phyloP scores from a whole-genome alignment of 345 rosid genomes.

The Mangifera indica region DNA sequence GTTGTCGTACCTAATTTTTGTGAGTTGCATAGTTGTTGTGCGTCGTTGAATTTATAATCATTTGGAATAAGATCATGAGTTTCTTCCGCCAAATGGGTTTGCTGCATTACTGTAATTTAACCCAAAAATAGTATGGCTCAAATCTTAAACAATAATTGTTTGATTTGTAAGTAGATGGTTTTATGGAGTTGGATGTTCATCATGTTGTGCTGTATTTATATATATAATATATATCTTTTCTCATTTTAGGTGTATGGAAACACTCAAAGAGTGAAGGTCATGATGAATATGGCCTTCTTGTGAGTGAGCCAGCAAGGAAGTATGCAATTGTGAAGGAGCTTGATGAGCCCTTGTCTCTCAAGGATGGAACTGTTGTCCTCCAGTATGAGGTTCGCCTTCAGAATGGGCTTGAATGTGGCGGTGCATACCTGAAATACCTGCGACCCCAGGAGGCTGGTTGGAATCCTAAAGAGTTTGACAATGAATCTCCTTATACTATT shows the following conservation, averaged over 20 bases:
- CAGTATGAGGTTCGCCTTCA: constrained; percentile 79
- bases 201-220: constrained; percentile 8
- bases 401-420: constrained; percentile 87
- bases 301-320: constrained; percentile 70
- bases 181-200: background rate
- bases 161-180: background rate
- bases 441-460: constrained; percentile 81
- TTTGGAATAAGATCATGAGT: no score
- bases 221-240: no score
- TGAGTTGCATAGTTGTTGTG: no score
- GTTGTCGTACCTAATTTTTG: no score
- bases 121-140: background rate
- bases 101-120: no score
- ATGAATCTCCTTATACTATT: constrained; percentile 73
- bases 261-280: constrained; percentile 82
- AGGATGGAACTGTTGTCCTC: constrained; percentile 69
- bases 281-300: constrained; percentile 84
- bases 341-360: constrained; percentile 52
- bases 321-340: constrained; percentile 79
- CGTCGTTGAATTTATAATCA: no score
- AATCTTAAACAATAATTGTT: background rate
- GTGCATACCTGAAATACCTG: constrained; percentile 77
- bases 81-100: no score
- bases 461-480: constrained; percentile 60
- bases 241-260: constrained; percentile 67